Conservation (phyloP, 306 rosid species). For the Vigna reflexopilosa region DNA sequence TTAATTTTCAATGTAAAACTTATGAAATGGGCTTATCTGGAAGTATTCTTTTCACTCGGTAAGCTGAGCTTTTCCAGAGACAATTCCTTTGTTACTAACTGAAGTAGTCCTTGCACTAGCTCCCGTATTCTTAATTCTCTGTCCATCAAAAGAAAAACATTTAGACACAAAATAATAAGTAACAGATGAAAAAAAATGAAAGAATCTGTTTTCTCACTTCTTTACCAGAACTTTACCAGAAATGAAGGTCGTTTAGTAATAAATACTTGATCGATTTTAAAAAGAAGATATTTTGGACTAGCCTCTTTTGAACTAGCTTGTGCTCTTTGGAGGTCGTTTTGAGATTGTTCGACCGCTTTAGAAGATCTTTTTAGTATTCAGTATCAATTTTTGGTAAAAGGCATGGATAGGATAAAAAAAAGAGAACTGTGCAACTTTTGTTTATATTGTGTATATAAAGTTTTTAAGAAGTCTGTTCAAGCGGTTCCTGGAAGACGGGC, state of each 20-base stretch:
- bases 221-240: slow-evolving; percentile 1
- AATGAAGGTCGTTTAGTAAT: slow-evolving; percentile 24
- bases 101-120: slow-evolving; percentile 70
- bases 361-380: slow-evolving; percentile 28
- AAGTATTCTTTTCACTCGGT: slow-evolving; percentile 53
- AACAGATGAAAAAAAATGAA: slow-evolving; percentile 11
- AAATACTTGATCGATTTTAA: slow-evolving; percentile 11
- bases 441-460: background rate
- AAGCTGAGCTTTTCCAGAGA: slow-evolving; percentile 65
- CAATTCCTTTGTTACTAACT: slow-evolving; percentile 68
- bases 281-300: background rate
- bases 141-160: slow-evolving; percentile 51
- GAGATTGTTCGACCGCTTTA: slow-evolving; percentile 20
- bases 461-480: slow-evolving; percentile 3
- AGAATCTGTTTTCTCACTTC: background rate
- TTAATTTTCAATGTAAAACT: slow-evolving; percentile 13
- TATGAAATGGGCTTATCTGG: slow-evolving; percentile 39
- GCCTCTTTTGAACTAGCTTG: slow-evolving; percentile 18
- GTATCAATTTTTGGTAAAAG: background rate
- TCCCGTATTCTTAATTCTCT: slow-evolving; percentile 78
- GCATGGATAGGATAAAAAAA: background rate
- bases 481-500: background rate
- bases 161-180: slow-evolving; percentile 21
- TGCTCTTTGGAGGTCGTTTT: background rate
- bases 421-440: background rate